These are phyloP conservation scores for Plasmopara halstedii DNA, from an alignment of 352 stramenopile species.

Conservation along the genomic window DNA sequence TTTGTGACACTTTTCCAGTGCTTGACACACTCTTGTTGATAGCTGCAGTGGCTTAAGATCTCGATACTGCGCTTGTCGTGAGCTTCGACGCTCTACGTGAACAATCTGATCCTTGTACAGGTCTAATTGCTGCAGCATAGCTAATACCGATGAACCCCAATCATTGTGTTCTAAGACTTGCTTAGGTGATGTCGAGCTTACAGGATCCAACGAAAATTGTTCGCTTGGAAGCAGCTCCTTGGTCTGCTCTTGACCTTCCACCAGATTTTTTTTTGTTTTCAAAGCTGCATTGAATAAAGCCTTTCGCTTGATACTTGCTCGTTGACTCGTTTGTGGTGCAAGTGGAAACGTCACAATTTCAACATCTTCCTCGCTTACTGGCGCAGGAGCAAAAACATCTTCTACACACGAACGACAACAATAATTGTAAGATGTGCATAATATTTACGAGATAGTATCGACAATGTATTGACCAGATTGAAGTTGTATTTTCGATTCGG, in stretches of 20 bases:
- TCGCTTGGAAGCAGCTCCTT: not conserved
- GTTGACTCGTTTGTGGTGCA: constrained; percentile 47
- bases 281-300: constrained; percentile 48
- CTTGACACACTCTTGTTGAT: constrained; percentile 22
- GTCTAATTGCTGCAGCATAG: constrained; percentile 40
- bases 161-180: constrained; percentile 3
- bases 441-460: not conserved
- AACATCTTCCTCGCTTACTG: constrained; percentile 18
- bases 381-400: constrained; percentile 31
- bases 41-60: constrained; percentile 33
- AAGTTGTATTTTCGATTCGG: constrained; percentile 2
- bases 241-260: not conserved
- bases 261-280: constrained; percentile 1
- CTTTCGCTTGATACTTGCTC: constrained; percentile 47
- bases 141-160: constrained; percentile 31
- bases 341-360: constrained; percentile 58
- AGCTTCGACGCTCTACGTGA: constrained; percentile 54
- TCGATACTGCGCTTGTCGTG: constrained; percentile 36
- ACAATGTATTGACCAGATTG: constrained; percentile 1
- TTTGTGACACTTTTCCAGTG: constrained; percentile 34
- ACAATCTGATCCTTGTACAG: constrained; percentile 75
- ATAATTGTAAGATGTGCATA: not conserved
- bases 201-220: not conserved
- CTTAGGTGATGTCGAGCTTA: constrained; percentile 1
- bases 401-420: constrained; percentile 13